These are phyloP conservation scores for Colletotrichum chrysophilum DNA, from an alignment of 2,329 filamentous ascomycete species.

Conservation along the genomic window DNA sequence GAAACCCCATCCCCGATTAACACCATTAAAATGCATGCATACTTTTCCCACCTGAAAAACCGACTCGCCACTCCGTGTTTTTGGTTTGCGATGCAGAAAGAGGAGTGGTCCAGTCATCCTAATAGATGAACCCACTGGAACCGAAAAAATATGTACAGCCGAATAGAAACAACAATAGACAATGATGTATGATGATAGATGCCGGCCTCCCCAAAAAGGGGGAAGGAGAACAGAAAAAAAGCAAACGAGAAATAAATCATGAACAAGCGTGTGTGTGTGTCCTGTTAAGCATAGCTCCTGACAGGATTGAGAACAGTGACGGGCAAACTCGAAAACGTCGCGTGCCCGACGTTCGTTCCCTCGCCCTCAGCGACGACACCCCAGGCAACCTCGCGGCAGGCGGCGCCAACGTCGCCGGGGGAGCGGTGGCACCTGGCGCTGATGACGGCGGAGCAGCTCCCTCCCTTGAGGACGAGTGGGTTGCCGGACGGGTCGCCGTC, in stretches of 20 bases:
- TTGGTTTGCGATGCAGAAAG: not conserved
- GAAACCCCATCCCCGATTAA: not conserved
- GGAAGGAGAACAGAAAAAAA: not conserved
- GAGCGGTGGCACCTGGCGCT: constrained; percentile 52
- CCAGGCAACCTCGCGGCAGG: constrained; percentile 45
- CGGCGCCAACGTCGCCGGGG: constrained; percentile 36
- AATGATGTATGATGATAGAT: not conserved
- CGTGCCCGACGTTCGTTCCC: constrained; percentile 45
- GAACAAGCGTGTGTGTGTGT: not conserved
- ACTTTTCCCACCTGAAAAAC: not conserved
- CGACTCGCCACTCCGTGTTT: not conserved
- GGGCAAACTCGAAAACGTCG: constrained; percentile 46
- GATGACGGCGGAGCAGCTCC: constrained; percentile 57
- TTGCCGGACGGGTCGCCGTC: constrained; percentile 46
- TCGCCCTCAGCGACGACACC: constrained; percentile 48
- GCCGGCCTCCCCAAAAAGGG: not conserved
- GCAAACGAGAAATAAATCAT: not conserved
- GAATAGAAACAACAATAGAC: not conserved
- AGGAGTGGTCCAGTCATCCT: not conserved
- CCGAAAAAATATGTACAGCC: not conserved
- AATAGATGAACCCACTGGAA: not conserved
- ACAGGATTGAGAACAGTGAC: constrained; percentile 37
- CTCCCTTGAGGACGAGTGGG: constrained; percentile 51
- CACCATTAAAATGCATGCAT: constrained; percentile 2
- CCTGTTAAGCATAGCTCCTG: constrained; percentile 42